Base-by-base conservation (phyloP, 768 basidiomycete species). In the Vararia minispora region DNA sequence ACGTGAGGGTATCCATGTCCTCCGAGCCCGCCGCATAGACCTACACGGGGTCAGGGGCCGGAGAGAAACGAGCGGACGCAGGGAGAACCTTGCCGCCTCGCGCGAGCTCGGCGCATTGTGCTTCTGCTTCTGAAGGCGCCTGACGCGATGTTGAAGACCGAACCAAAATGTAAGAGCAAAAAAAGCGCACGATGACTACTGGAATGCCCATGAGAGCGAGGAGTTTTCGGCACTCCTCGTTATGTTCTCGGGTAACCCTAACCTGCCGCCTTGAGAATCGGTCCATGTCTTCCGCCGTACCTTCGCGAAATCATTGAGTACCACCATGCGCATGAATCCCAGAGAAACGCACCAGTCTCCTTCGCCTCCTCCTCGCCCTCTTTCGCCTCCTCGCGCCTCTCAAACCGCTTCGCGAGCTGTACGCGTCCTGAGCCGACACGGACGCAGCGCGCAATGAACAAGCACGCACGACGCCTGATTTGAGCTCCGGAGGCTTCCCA, bases 1-100 rank as follows among this genome's bases (percentile, higher is more conserved):
- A 99, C 1, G 95, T 99, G 16, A 99, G 75, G 6, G 95, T 99
- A 52, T 99, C 95, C 95, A 99, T 99, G 59, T 99, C 95, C 61
- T 98, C 95, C 0, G 92, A 95, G 11, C 95, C 95, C 6, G 95
- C 92, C 1, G 88, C 95, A 56, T 88, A 98, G 20, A 98, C 89
- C 87, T 90, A 16, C 4, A 5, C 17, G 9, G n/a, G n/a, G n/a
- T n/a, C n/a, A n/a, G n/a, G n/a, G n/a, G n/a, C n/a, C 14, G n/a
- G 13, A 31, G 14, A 48, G 33, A 20, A 21, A 31, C 8, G 6
- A 28, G 33, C 26, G 5, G 22, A 26, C 40, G 20, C n/a, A 5
- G 28, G 13, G 27, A 44, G 11, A 36, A 82, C 94, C 66, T 94
- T 89, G 41, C 89, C 91, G 17, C 89, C 92, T 23, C 90, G 76